phyloP scores from a whole-genome alignment of 495 filamentous ascomycete species.

The Penicillium paradoxum region DNA sequence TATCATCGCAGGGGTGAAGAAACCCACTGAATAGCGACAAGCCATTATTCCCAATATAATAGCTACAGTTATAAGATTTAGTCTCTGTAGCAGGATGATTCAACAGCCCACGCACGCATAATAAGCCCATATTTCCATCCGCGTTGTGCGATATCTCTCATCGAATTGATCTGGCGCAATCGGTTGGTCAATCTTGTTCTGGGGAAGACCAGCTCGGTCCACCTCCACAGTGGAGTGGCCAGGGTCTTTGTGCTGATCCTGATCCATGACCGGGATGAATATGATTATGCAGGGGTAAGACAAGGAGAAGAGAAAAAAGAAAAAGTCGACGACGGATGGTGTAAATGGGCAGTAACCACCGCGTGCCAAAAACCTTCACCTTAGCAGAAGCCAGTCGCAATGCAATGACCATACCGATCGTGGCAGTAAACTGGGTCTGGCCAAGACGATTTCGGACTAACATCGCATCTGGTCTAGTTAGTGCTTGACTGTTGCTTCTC shows the following conservation, averaged over 20 bases:
- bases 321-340: neutral
- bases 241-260: conserved; percentile 11
- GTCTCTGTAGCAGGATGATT: conserved; percentile 4
- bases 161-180: conserved; percentile 25
- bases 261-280: conserved; percentile 11
- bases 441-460: neutral
- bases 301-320: neutral
- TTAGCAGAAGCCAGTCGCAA: conserved; percentile 14
- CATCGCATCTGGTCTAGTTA: conserved; percentile 14
- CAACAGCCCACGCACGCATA: conserved; percentile 43
- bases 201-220: conserved; percentile 6
- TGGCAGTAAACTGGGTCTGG: conserved; percentile 10
- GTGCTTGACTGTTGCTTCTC: conserved; percentile 3
- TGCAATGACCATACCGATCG: conserved; percentile 18
- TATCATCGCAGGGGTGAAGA: neutral
- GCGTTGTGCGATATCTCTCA: conserved; percentile 41
- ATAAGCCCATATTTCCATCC: conserved; percentile 59
- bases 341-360: conserved; percentile 6
- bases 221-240: conserved; percentile 17
- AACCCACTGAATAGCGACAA: conserved; percentile 55
- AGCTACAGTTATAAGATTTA: conserved; percentile 32
- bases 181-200: conserved; percentile 12
- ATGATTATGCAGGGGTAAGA: neutral
- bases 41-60: conserved; percentile 66
- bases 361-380: conserved; percentile 11